Base-by-base conservation (phyloP, 805 yeast genomes). In the Priceomyces melissophilus region DNA sequence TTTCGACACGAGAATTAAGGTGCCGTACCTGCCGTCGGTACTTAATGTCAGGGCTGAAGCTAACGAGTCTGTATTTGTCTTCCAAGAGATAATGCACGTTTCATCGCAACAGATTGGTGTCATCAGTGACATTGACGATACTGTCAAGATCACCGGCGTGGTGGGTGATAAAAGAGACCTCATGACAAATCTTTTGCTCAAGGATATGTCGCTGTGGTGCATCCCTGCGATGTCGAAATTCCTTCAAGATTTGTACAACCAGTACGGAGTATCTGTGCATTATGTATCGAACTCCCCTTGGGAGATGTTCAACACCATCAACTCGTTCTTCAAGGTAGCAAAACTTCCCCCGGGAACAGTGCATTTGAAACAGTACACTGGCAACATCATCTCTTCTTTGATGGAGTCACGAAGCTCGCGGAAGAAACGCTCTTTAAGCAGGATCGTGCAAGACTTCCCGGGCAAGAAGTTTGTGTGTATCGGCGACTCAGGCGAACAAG, bases 401-500 rank as follows among this genome's bases (percentile, higher is more conserved):
- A 78, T 90, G 71, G 95, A 90, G 53, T 95, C 97, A 0, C 82
- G 93, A 2, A 81, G 84, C 3, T 87, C 87, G 37, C 76, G 95
- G 34, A 93, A 93, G 60, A 75, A 79, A 44, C 73, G 75, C 10
- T 75, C 87, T 1, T 69, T 95, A 39, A 66, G 71, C 31, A 75
- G 77, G 42, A 75, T 93, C 6, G 47, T 88, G 16, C 58, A 64
- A 2, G 96, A 90, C 54, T 91, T 87, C 56, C 88, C 95, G 0
- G 45, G 76, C 1, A 81, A 90, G 48, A 81, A 77, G 53, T 91
- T 93, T 57, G 74, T 93, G 16, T 67, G 96, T 38, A 75, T 93
- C 11, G 99, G 99, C 26, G 99, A 93, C 58, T 84, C 96, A 2
- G 98, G 98, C 1, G 99, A 93, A 57, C 84, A 83, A 48, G 99